These are phyloP conservation scores for Cryptococcus hybrid DNA, from an alignment of 1,284 basidiomycete species.

Conservation along the genomic window DNA sequence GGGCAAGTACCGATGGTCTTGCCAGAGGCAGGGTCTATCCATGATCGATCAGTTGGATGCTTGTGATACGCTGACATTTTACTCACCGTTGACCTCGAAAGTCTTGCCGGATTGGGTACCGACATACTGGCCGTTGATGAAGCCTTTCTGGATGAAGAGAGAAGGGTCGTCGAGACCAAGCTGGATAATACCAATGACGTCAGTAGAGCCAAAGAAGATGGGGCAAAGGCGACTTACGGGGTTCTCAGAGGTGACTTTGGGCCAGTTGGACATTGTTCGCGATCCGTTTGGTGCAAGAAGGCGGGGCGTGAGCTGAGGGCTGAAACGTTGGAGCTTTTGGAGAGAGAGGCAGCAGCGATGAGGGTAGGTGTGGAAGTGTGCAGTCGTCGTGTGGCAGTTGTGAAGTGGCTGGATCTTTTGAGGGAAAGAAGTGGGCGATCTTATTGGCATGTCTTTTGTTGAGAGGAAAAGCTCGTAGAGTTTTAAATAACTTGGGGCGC, in stretches of 20 bases:
- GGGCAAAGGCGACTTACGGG: constrained; percentile 26
- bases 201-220: not conserved
- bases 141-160: constrained; percentile 69
- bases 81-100: constrained; percentile 69
- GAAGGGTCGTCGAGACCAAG: constrained; percentile 65
- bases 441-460: not conserved
- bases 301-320: not conserved
- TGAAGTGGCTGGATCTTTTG: not conserved
- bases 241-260: constrained; percentile 41
- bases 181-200: constrained; percentile 12
- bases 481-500: no score
- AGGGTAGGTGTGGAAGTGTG: not conserved
- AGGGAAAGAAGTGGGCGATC: not conserved
- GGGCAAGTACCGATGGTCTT: constrained; percentile 74
- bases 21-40: constrained; percentile 75
- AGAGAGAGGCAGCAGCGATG: no score
- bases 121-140: constrained; percentile 79
- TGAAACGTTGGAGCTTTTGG: not conserved
- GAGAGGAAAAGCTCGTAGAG: not conserved
- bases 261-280: constrained; percentile 39
- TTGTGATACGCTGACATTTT: constrained; percentile 24
- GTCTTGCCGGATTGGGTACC: constrained; percentile 68
- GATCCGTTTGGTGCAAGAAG: not conserved
- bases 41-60: not conserved
- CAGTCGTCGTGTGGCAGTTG: not conserved